Percentiles rank a stretch among this genome's conserved stretches.
phyloP scores from a whole-genome alignment of 768 basidiomycete genomes.

The Auriscalpium orientale region DNA sequence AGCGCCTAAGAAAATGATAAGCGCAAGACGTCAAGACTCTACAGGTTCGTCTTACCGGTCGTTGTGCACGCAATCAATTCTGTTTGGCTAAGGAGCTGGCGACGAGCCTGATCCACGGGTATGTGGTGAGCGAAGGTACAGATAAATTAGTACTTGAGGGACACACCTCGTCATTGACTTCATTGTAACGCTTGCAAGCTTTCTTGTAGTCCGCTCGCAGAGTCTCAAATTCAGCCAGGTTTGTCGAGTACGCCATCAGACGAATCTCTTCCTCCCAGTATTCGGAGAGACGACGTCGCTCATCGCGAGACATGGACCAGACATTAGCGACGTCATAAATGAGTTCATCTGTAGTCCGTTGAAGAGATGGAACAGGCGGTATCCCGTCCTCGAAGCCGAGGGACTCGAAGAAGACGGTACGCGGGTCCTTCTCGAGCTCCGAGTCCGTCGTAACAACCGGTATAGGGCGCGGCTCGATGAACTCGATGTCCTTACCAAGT shows the following conservation, averaged over 20 bases:
- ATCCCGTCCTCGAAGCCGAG: conserved; percentile 26
- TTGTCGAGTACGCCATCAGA: conserved; percentile 19
- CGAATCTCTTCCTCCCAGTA: conserved; percentile 43
- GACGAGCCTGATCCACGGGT: conserved; percentile 36
- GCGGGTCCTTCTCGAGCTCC: not conserved
- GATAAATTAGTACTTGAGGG: not conserved
- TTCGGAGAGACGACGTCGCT: conserved; percentile 37
- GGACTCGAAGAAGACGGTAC: conserved; percentile 27
- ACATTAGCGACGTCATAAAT: conserved; percentile 24
- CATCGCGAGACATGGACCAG: conserved; percentile 47
- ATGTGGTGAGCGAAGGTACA: not conserved
- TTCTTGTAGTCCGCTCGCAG: conserved; percentile 34
- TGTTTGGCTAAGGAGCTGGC: conserved; percentile 41
- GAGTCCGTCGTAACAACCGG: not conserved
- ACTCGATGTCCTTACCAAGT: conserved; percentile 7
- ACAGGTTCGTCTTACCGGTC: conserved; percentile 38
- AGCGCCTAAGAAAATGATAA: conserved; percentile 37
- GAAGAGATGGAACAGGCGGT: conserved; percentile 30
- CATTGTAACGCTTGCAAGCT: conserved; percentile 28
- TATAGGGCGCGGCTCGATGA: conserved; percentile 1
- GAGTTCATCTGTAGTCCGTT: conserved; percentile 34
- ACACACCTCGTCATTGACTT: conserved; percentile 47
- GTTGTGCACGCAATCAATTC: conserved; percentile 75
- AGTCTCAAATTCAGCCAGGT: conserved; percentile 34
- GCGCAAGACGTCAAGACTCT: not conserved